Conservation (phyloP, 2,329 filamentous ascomycete species). For the Diplodia mutila region DNA sequence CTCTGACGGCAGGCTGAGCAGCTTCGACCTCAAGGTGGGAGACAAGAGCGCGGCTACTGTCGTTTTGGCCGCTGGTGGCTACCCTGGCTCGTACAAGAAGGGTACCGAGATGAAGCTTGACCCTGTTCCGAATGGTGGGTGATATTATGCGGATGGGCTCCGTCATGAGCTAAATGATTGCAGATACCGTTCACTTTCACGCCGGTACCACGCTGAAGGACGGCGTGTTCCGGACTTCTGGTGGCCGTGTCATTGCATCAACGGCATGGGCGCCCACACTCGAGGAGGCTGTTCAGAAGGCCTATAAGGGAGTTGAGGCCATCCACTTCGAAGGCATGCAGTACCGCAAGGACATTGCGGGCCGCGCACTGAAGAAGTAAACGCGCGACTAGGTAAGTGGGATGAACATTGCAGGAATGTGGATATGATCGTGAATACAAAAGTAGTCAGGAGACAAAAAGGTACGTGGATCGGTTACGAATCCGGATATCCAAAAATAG, state of each 20-base stretch:
- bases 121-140: conserved; percentile 52
- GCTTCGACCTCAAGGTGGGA: conserved; percentile 69
- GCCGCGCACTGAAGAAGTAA: conserved; percentile 45
- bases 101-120: conserved; percentile 66
- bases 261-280: conserved; percentile 77
- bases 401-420: not conserved
- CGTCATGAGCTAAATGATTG: not conserved
- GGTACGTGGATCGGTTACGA: conserved; percentile 17
- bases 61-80: conserved; percentile 90
- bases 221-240: conserved; percentile 71
- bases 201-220: conserved; percentile 75
- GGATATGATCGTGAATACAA: conserved; percentile 6
- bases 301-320: conserved; percentile 79
- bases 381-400: conserved; percentile 25
- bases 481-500: conserved; percentile 22
- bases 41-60: conserved; percentile 76
- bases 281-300: conserved; percentile 79
- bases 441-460: conserved; percentile 19
- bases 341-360: conserved; percentile 88
- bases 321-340: conserved; percentile 90
- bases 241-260: conserved; percentile 92
- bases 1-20: conserved; percentile 72
- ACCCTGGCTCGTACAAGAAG: conserved; percentile 81
- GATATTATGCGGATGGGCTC: not conserved
- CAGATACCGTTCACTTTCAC: conserved; percentile 78